phyloP scores from a whole-genome alignment of 192 early-diverging fungal genomes.

The Coemansia sp. region DNA sequence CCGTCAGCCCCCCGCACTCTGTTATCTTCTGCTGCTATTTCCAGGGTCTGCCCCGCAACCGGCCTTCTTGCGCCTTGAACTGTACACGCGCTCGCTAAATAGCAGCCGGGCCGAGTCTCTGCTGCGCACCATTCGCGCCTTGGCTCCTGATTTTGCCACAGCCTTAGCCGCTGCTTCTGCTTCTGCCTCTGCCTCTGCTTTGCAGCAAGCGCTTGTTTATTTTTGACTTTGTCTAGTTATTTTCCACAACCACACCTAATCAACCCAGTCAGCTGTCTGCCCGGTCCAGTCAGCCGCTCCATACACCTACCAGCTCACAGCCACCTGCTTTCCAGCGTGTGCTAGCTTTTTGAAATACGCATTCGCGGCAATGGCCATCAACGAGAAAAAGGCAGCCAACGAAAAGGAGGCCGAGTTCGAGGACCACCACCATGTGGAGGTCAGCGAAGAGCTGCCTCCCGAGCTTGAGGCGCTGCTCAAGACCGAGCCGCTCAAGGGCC shows the following conservation, averaged over 20 bases:
- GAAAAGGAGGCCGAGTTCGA: slow-evolving; percentile 63
- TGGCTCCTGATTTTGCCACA: background rate
- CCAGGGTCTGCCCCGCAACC: background rate
- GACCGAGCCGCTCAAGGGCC: slow-evolving; percentile 76
- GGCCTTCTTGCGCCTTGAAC: background rate
- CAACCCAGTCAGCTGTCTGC: too few species aligned
- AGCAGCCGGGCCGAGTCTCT: background rate
- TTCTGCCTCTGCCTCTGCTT: background rate
- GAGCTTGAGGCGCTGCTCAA: slow-evolving; percentile 82
- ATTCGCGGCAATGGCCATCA: slow-evolving; percentile 4
- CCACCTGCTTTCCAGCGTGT: background rate
- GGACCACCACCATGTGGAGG: slow-evolving; percentile 73
- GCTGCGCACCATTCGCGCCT: background rate
- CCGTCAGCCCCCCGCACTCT: background rate
- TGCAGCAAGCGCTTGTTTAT: background rate
- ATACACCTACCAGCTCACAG: background rate
- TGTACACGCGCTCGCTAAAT: slow-evolving; percentile 1
- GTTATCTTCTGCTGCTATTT: background rate
- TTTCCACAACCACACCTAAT: too few species aligned
- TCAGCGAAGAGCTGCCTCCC: slow-evolving; percentile 76
- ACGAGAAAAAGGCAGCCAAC: slow-evolving; percentile 45
- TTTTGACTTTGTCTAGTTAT: background rate
- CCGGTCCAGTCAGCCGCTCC: background rate
- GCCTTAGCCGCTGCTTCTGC: background rate
- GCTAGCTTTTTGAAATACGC: background rate